Conservation (phyloP, 306 rosid genomes). For the Cajanus cajan region DNA sequence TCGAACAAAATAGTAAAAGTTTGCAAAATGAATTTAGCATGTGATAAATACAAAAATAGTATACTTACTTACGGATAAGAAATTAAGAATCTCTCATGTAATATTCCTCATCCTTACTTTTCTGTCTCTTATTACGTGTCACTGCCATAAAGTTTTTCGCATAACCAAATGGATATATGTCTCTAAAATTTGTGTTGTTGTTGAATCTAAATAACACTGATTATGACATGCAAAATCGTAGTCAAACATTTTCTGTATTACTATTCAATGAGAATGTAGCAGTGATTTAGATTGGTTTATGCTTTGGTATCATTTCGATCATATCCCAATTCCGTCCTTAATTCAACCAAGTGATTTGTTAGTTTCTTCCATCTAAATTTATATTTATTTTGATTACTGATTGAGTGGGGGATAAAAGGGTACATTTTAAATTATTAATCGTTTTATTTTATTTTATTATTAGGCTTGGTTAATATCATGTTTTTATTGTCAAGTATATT, state of each 20-base stretch:
- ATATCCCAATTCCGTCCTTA: not conserved
- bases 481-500: not conserved
- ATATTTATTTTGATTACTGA: not conserved
- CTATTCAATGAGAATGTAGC: not conserved
- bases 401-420: too few species aligned
- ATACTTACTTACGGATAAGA: not conserved
- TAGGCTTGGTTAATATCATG: not conserved
- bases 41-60: not conserved
- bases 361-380: not conserved
- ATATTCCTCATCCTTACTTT: not conserved
- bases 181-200: not conserved
- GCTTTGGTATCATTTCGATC: not conserved
- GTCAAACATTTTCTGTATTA: not conserved
- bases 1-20: not conserved
- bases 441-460: not conserved
- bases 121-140: conserved; percentile 1
- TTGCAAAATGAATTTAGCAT: not conserved
- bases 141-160: not conserved
- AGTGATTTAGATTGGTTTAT: too few species aligned
- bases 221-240: not conserved
- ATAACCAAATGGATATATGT: not conserved
- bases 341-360: not conserved
- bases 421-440: too few species aligned
- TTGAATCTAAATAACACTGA: not conserved
- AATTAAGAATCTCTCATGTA: conserved; percentile 20